These are phyloP conservation scores for Kuraishia hungarica DNA, from an alignment of 805 yeast species.

Conservation along the genomic window DNA sequence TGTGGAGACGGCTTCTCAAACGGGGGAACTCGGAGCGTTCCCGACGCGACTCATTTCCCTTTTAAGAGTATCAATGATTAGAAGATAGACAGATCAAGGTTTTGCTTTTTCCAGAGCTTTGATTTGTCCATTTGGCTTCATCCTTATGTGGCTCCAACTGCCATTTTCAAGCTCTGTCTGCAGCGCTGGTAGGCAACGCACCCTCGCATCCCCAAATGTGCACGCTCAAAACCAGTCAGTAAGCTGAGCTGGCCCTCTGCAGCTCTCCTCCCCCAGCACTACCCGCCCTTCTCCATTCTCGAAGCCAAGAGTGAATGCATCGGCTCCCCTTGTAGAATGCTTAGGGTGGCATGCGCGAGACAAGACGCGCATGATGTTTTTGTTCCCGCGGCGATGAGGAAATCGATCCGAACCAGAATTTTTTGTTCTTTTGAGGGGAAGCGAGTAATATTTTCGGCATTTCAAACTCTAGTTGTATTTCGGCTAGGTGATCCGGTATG, in stretches of 20 bases:
- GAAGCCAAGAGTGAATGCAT: too few species aligned
- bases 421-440: background rate
- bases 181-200: background rate
- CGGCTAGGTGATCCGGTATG: background rate
- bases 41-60: background rate
- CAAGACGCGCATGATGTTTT: background rate
- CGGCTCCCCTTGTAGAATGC: too few species aligned
- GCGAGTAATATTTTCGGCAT: background rate
- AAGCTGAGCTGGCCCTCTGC: background rate
- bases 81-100: background rate
- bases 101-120: background rate
- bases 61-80: background rate
- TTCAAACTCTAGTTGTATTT: too few species aligned
- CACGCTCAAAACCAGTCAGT: too few species aligned
- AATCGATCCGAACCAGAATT: background rate
- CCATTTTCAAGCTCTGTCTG: background rate
- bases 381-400: background rate
- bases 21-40: background rate
- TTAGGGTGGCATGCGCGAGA: background rate
- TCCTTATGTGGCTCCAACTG: background rate
- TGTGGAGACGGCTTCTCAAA: background rate
- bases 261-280: background rate
- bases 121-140: background rate
- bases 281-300: background rate
- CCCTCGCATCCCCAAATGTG: too few species aligned